Percentiles rank a stretch among this genome's conserved stretches.
Evolutionary conservation across 1,139 yeast species (phyloP).

Genomic region (Saccharomycopsis hybrid): DNA sequence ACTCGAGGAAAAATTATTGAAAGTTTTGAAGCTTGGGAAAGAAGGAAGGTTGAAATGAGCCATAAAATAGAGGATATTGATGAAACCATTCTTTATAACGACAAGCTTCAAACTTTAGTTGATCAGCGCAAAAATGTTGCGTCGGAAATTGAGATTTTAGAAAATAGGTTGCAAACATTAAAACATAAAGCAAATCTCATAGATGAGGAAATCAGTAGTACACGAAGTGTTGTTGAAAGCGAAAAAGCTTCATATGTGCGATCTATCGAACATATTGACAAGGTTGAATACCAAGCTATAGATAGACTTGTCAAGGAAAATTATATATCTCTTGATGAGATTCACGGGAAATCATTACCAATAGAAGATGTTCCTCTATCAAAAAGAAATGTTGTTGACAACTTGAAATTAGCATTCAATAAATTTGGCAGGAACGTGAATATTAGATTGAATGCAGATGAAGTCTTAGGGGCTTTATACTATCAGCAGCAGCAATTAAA

Average conservation of each 20-base stretch:
- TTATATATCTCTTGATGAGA: background rate
- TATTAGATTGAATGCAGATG: background rate
- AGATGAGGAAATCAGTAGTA: slow-evolving; percentile 39
- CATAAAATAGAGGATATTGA: slow-evolving; percentile 36
- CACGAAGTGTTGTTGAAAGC: slow-evolving; percentile 52
- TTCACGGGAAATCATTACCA: too few relatives aligned
- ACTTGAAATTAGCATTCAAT: slow-evolving; percentile 12
- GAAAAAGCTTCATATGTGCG: slow-evolving; percentile 40
- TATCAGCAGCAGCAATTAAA: slow-evolving; percentile 4
- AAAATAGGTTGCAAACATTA: slow-evolving; percentile 33
- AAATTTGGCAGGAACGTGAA: background rate
- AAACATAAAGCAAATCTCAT: slow-evolving; percentile 36
- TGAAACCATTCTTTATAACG: slow-evolving; percentile 41
- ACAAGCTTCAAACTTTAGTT: slow-evolving; percentile 35
- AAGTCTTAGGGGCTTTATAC: background rate
- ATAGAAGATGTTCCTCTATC: slow-evolving; percentile 4
- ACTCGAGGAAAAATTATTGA: slow-evolving; percentile 25
- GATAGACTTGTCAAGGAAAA: slow-evolving; percentile 24
- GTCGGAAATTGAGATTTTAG: slow-evolving; percentile 38
- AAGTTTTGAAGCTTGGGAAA: slow-evolving; percentile 43
- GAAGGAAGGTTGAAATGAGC: slow-evolving; percentile 32
- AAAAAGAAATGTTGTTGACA: slow-evolving; percentile 17
- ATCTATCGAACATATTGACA: slow-evolving; percentile 37
- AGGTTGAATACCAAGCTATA: slow-evolving; percentile 34
- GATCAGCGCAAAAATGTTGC: slow-evolving; percentile 25